Evolutionary conservation across 2,329 filamentous ascomycete species (phyloP).

Genomic region (Pyrenochaeta sp.): DNA sequence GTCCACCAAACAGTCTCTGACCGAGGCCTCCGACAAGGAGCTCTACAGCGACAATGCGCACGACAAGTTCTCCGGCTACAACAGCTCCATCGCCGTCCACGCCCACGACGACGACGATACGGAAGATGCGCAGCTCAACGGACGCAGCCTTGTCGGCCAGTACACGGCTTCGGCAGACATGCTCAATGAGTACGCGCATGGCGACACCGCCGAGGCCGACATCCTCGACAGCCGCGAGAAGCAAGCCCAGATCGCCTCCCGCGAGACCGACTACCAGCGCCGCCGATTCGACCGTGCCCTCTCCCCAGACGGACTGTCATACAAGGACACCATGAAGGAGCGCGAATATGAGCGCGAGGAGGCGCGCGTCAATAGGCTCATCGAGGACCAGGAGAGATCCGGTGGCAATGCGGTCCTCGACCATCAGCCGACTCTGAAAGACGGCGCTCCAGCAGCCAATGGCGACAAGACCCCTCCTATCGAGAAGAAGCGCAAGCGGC

Average conservation of each 20-base stretch:
- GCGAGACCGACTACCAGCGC: conserved; percentile 98
- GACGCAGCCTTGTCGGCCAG: conserved; percentile 85
- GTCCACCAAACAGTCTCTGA: conserved; percentile 90
- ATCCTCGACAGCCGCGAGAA: conserved; percentile 85
- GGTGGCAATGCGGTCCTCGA: conserved; percentile 67
- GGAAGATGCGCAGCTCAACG: conserved; percentile 69
- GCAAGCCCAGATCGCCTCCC: conserved; percentile 86
- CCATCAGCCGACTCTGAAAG: conserved; percentile 76
- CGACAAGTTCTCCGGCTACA: conserved; percentile 89
- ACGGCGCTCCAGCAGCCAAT: conserved; percentile 71
- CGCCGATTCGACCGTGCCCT: conserved; percentile 85
- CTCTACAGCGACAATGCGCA: conserved; percentile 77
- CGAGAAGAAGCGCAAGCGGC: conserved; percentile 73
- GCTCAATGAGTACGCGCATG: conserved; percentile 91
- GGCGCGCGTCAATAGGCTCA: conserved; percentile 79
- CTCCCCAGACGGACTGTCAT: conserved; percentile 84
- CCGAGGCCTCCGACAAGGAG: conserved; percentile 84
- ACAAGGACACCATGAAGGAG: conserved; percentile 88
- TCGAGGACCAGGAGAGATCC: conserved; percentile 75
- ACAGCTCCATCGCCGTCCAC: conserved; percentile 82
- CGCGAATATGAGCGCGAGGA: conserved; percentile 94
- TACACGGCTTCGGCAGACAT: conserved; percentile 93
- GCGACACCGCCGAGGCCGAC: conserved; percentile 92
- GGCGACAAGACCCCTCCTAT: conserved; percentile 72
- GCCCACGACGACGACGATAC: conserved; percentile 83